These are phyloP conservation scores for Ballota nigra DNA, from an alignment of 257 asterid genomes.

Conservation along the genomic window DNA sequence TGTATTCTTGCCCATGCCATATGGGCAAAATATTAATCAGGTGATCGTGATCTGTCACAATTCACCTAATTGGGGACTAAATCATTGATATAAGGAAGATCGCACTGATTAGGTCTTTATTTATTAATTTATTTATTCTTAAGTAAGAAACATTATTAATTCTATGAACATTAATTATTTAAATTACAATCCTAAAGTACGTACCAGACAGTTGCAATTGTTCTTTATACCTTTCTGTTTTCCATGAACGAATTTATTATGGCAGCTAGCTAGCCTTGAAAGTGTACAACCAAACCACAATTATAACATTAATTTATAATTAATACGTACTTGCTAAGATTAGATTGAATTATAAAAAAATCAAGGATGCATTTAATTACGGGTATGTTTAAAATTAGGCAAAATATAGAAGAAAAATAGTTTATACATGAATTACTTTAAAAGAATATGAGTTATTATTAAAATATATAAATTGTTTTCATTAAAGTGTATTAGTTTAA, in stretches of 20 bases:
- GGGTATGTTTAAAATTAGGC: not conserved
- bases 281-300: not conserved
- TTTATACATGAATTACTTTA: too few relatives aligned
- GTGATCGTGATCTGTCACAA: conserved; percentile 16
- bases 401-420: too few relatives aligned
- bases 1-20: conserved; percentile 21
- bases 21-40: conserved; percentile 2
- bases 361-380: conserved; percentile 8
- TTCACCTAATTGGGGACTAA: conserved; percentile 20
- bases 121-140: not conserved
- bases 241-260: conserved; percentile 19
- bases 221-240: not conserved
- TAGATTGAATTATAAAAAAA: conserved; percentile 2
- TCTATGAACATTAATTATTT: not conserved
- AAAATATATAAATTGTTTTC: too few relatives aligned
- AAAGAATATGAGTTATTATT: too few relatives aligned
- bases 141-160: not conserved
- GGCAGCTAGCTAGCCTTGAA: conserved; percentile 11
- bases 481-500: too few relatives aligned
- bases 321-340: not conserved
- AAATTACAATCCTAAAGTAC: too few relatives aligned
- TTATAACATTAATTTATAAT: too few relatives aligned
- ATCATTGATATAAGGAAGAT: not conserved
- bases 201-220: not conserved
- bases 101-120: not conserved